Percentiles rank a stretch among this genome's conserved stretches.
Conservation (phyloP, 148 eudicot species). For the Drosera capensis region DNA sequence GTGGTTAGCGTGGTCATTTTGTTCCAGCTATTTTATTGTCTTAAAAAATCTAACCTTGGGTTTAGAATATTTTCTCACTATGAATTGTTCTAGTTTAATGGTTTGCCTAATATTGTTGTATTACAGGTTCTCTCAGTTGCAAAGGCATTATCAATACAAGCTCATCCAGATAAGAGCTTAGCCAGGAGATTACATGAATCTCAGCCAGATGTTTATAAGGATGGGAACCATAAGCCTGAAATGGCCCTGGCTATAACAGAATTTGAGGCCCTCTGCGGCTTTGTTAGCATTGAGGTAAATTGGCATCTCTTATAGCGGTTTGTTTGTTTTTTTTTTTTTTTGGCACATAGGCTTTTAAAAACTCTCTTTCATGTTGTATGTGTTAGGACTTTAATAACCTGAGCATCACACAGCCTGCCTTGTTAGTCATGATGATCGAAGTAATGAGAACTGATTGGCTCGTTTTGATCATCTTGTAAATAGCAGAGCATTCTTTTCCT, state of each 20-base stretch:
- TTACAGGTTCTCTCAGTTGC: constrained; percentile 53
- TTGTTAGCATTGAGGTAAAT: constrained; percentile 36
- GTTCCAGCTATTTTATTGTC: too few relatives aligned
- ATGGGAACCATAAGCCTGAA: constrained; percentile 69
- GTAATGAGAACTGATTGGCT: too few relatives aligned
- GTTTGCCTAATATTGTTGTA: neutral
- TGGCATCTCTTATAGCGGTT: neutral
- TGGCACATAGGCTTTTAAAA: neutral
- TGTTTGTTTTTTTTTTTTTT: too few relatives aligned
- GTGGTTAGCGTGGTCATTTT: too few relatives aligned
- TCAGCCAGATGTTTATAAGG: constrained; percentile 39
- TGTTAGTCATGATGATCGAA: too few relatives aligned
- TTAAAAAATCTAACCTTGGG: too few relatives aligned
- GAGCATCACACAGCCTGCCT: too few relatives aligned
- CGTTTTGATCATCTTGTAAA: too few relatives aligned
- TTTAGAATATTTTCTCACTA: neutral
- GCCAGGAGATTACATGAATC: constrained; percentile 28
- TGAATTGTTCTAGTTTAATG: neutral
- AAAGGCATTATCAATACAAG: constrained; percentile 55
- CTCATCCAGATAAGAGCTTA: constrained; percentile 50
- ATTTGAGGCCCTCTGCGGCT: constrained; percentile 59
- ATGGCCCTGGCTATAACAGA: constrained; percentile 58
- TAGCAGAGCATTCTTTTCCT: too few relatives aligned
- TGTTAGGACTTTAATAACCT: too few relatives aligned
- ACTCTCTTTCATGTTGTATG: neutral